Base-by-base conservation (phyloP, 2,329 filamentous ascomycete species). In the Dactylellina parvicollis region DNA sequence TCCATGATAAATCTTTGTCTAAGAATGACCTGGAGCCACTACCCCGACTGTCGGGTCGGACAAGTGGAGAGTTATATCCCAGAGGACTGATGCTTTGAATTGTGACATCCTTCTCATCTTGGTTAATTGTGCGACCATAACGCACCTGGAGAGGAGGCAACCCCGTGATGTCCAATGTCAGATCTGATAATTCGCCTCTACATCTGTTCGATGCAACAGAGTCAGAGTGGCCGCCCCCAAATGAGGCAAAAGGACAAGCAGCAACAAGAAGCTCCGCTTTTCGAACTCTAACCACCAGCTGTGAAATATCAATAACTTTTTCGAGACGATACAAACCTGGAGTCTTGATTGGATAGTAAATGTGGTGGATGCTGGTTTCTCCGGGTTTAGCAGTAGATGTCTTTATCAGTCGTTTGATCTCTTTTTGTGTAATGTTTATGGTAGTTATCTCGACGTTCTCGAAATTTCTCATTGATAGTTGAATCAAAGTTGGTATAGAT, bases 11-110 rank as follows among this genome's bases (percentile, higher is more conserved):
- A 76, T 94, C 90, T 49, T 90, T 85, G 28, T 87, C 84, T 54
- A 86, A 86, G 56, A 76, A 62, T 24, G 75, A 72, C 9, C 44
- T 54, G 16, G 72, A 60, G n/a, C 55, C 65, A 30, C 59, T 67
- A 30, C 76, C 76, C 3, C 62, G 65, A 42, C 74, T 76, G 26
- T 75, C 74, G 8, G 60, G 72, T 54, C 71, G 74, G n/a, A 90
- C 82, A 34, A 96, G 83, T 0, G 92, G 92, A 0, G 92, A 96
- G 2, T 86, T 84, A 78, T 93, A 89, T 34, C 91, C 91, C 52
- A 97, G 92, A 0, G 95, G 93, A 77, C 96, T 93, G 46, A 99
- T 87, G 78, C 92, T 96, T 81, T 98, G 93, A 77, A 96, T 94
- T 75, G 94, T 92, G 76, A 93, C 92, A 72, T 91, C 91, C 77